A percentile compares a stretch with the other conserved stretches of the same genome.
Evolutionary conservation across 306 rosid species (phyloP).

Genomic region (Arachis hypogaea): DNA sequence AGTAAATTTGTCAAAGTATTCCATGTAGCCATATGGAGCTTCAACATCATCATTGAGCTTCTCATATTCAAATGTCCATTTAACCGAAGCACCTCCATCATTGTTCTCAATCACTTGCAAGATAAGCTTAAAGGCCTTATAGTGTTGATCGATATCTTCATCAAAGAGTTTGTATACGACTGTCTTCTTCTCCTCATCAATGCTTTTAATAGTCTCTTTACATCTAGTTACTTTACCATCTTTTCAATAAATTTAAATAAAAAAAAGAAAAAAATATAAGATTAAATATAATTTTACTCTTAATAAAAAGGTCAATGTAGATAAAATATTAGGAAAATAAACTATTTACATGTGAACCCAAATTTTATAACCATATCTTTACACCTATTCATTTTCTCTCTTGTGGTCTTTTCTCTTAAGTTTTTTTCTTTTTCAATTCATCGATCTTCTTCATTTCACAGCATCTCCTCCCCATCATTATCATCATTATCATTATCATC

Average conservation of each 20-base stretch:
- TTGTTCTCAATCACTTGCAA: not conserved
- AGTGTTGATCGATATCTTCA: not conserved
- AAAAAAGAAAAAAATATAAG: too few species aligned
- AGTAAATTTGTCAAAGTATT: not conserved
- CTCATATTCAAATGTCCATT: conserved; percentile 32
- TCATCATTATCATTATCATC: too few species aligned
- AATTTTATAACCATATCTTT: too few species aligned
- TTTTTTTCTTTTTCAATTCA: too few species aligned
- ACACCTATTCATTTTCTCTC: too few species aligned
- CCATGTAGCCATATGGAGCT: conserved; percentile 31
- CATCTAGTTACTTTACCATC: conserved; percentile 15
- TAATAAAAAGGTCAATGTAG: too few species aligned
- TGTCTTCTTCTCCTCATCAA: conserved; percentile 5
- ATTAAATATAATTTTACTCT: too few species aligned
- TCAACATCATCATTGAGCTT: conserved; percentile 19
- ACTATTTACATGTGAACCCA: too few species aligned
- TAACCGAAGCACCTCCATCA: not conserved
- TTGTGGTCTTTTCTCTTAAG: too few species aligned
- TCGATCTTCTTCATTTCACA: too few species aligned
- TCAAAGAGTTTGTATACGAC: not conserved
- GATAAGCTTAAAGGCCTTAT: not conserved
- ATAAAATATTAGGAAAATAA: too few species aligned
- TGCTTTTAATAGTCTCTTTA: conserved; percentile 10
- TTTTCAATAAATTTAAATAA: not conserved
- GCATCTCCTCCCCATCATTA: too few species aligned